A percentile compares a stretch with the other conserved stretches of the same genome.
phyloP scores from a whole-genome alignment of 345 rosid species.

The Diplotaxis tenuifolia region DNA sequence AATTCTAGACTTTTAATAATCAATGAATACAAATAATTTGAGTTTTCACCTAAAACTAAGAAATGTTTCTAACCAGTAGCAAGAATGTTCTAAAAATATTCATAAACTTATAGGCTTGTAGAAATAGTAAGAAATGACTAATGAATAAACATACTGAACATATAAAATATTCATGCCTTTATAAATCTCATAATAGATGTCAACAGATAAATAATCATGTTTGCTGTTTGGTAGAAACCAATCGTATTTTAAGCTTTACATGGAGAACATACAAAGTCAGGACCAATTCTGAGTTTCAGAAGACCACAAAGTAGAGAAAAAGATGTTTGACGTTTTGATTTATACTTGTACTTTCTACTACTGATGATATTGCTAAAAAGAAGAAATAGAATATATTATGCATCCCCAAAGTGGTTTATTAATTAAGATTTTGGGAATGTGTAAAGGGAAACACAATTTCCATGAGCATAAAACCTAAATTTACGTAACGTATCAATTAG shows the following conservation, averaged over 20 bases:
- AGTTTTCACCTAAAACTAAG: background rate
- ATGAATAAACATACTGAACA: background rate
- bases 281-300: background rate
- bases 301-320: background rate
- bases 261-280: background rate
- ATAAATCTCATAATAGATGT: background rate
- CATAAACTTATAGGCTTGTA: background rate
- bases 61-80: too few relatives aligned
- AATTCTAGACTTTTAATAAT: background rate
- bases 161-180: background rate
- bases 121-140: background rate
- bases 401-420: background rate
- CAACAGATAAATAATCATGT: background rate
- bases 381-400: background rate
- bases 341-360: background rate
- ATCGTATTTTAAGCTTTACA: background rate
- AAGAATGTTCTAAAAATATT: background rate
- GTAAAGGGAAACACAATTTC: slow-evolving; percentile 29
- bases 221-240: background rate
- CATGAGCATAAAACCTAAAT: slow-evolving; percentile 35
- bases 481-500: slow-evolving; percentile 36
- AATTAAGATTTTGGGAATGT: slow-evolving; percentile 16
- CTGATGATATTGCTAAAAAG: too few relatives aligned
- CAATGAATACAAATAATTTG: background rate
- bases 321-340: background rate